A percentile compares a stretch with the other conserved stretches of the same genome.
These are phyloP conservation scores for Perkinsus olseni DNA, from an alignment of 169 alveolate genomes.

Conservation along the genomic window DNA sequence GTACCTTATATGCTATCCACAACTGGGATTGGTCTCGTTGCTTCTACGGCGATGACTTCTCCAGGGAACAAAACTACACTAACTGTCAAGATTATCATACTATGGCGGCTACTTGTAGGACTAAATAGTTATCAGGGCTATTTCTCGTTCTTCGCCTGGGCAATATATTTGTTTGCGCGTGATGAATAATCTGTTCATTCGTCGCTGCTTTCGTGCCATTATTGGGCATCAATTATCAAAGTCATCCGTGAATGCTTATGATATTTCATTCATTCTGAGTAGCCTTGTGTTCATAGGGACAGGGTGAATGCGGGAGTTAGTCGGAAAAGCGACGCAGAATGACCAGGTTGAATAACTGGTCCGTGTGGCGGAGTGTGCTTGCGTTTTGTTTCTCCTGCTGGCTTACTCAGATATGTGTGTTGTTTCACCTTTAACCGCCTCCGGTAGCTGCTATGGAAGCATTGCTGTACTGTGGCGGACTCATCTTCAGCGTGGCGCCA, in stretches of 20 bases:
- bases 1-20: not conserved
- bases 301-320: no score
- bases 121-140: not conserved
- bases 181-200: not conserved
- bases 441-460: no score
- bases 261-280: not conserved
- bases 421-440: no score
- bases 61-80: not conserved
- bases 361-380: no score
- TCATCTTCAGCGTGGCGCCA: no score
- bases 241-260: not conserved
- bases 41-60: not conserved
- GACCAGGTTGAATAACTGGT: no score
- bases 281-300: no score
- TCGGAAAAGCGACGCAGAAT: no score
- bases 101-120: not conserved
- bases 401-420: no score
- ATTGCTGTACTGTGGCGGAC: no score
- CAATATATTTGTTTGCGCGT: not conserved
- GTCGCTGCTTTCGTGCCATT: not conserved
- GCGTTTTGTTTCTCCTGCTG: no score
- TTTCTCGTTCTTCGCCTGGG: not conserved
- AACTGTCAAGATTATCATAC: not conserved
- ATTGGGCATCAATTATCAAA: not conserved
- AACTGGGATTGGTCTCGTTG: not conserved